These are phyloP conservation scores for Saccharomyces pastorianus DNA, from an alignment of 1,139 yeast species.

Conservation along the genomic window DNA sequence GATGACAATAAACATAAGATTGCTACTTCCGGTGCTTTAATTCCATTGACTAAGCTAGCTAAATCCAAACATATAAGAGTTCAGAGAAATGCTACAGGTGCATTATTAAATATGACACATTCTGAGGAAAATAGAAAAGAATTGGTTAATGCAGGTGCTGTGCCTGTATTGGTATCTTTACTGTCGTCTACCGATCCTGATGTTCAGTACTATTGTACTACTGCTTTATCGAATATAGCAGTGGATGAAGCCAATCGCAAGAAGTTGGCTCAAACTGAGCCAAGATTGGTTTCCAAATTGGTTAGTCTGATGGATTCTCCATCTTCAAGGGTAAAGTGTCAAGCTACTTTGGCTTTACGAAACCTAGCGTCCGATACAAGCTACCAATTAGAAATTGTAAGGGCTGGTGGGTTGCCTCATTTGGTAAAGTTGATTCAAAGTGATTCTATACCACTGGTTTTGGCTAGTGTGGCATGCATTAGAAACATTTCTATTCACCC, in stretches of 20 bases:
- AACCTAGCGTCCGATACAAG: conserved; percentile 88
- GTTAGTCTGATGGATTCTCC: conserved; percentile 88
- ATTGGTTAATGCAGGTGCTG: conserved; percentile 95
- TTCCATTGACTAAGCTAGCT: conserved; percentile 89
- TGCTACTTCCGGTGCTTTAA: conserved; percentile 93
- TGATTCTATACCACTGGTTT: conserved; percentile 81
- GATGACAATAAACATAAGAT: conserved; percentile 94
- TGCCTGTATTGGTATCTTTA: conserved; percentile 88
- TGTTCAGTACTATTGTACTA: conserved; percentile 96
- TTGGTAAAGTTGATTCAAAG: conserved; percentile 81
- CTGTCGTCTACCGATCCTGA: conserved; percentile 86
- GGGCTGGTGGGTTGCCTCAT: conserved; percentile 92
- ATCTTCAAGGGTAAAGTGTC: conserved; percentile 93
- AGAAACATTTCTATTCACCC: conserved; percentile 96
- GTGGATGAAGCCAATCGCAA: conserved; percentile 89
- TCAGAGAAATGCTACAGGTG: conserved; percentile 97
- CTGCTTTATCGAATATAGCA: conserved; percentile 93
- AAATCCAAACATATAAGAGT: conserved; percentile 91
- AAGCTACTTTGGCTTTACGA: conserved; percentile 91
- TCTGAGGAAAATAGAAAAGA: conserved; percentile 95
- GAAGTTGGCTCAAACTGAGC: conserved; percentile 84
- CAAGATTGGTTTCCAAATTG: conserved; percentile 81
- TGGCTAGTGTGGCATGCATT: conserved; percentile 97
- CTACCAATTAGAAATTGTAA: conserved; percentile 89
- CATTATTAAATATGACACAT: conserved; percentile 94